These are phyloP conservation scores for Maudiozyma turicensis DNA, from an alignment of 805 yeast genomes.

Conservation along the genomic window DNA sequence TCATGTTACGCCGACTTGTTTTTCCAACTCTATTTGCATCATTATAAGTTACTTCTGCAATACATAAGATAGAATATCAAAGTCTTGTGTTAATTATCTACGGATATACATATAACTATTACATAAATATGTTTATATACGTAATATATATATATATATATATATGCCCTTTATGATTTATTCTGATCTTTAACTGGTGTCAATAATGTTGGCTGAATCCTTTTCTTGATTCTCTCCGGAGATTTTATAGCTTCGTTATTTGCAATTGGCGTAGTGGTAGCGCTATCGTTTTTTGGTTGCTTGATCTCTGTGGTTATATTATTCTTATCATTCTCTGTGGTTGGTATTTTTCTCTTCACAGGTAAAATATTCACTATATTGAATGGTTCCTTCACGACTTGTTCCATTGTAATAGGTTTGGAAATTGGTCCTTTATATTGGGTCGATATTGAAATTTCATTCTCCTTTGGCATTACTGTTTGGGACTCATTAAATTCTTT, in stretches of 20 bases:
- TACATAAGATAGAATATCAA: no score
- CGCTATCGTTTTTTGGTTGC: not conserved
- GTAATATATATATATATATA: no score
- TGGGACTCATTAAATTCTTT: not conserved
- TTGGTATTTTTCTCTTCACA: constrained; percentile 10
- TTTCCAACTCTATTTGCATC: no score
- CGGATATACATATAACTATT: no score
- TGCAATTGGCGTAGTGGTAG: not conserved
- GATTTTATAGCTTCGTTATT: not conserved
- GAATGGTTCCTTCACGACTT: not conserved
- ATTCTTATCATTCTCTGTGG: not conserved
- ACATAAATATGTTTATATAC: no score
- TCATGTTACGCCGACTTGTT: no score
- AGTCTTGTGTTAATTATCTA: no score
- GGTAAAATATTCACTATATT: constrained; percentile 16
- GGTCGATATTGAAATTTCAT: not conserved
- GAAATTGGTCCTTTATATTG: not conserved
- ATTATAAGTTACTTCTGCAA: no score
- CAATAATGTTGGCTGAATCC: constrained; percentile 17
- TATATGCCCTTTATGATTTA: no score
- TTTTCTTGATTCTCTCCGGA: constrained; percentile 10
- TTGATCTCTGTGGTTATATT: not conserved
- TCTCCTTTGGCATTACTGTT: not conserved
- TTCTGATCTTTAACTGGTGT: not conserved
- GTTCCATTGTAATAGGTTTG: not conserved